phyloP scores from a whole-genome alignment of 257 asterid genomes.

The Eustoma russellianum region DNA sequence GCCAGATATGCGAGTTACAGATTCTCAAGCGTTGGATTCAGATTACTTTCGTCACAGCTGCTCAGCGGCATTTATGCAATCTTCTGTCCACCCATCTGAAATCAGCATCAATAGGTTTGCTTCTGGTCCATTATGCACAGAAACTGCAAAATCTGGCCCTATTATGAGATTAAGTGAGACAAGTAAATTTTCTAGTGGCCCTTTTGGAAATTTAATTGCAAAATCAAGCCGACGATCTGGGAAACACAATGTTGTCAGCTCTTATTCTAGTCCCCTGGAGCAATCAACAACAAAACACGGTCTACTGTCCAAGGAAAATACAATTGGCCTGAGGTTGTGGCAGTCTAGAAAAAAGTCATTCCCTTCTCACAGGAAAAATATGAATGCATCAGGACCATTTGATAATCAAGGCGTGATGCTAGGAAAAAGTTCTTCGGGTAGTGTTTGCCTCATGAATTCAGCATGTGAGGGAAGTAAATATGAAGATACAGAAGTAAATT shows the following conservation, averaged over 20 bases:
- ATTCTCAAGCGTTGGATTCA: conserved; percentile 30
- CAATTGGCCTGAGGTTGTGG: conserved; percentile 40
- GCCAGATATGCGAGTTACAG: conserved; percentile 34
- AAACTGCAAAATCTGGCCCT: conserved; percentile 57
- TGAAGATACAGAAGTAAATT: conserved; percentile 9
- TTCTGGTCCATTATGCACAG: conserved; percentile 31
- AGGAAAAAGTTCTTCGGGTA: conserved; percentile 24
- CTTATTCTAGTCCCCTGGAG: conserved; percentile 59
- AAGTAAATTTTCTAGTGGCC: conserved; percentile 43
- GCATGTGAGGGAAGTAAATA: conserved; percentile 7
- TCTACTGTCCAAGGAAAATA: conserved; percentile 33
- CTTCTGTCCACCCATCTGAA: conserved; percentile 75
- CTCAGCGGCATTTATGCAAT: conserved; percentile 54
- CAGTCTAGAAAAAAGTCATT: conserved; percentile 46
- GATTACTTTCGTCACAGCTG: conserved; percentile 44
- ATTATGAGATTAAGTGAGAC: conserved; percentile 31
- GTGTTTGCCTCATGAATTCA: conserved; percentile 18
- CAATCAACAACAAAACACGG: conserved; percentile 38
- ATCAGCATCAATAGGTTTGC: conserved; percentile 42
- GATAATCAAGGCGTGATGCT: conserved; percentile 24
- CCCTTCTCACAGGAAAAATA: conserved; percentile 21
- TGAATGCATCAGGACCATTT: conserved; percentile 27
- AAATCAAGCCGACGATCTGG: conserved; percentile 32
- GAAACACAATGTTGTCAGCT: conserved; percentile 20
- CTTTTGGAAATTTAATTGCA: conserved; percentile 33